A percentile compares a stretch with the other conserved stretches of the same genome.
phyloP scores from a whole-genome alignment of 2,329 filamentous ascomycete genomes.

The Rutstroemia sp. region DNA sequence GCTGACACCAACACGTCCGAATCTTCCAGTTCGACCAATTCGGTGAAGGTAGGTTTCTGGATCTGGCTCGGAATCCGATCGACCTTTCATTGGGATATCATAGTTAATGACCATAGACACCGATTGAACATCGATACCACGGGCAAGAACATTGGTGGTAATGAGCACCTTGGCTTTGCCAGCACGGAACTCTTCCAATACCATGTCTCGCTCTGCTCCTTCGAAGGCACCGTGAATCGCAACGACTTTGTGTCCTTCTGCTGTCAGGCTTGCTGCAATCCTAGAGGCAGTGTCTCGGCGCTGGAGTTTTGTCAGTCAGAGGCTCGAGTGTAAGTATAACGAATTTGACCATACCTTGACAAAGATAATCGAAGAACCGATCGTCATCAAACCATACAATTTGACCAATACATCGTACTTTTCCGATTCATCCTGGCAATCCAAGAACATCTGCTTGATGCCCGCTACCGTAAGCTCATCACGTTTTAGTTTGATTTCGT shows the following conservation, averaged over 20 bases:
- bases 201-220: slow-evolving; percentile 69
- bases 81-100: slow-evolving; percentile 69
- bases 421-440: slow-evolving; percentile 72
- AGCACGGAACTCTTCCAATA: slow-evolving; percentile 79
- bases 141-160: slow-evolving; percentile 91
- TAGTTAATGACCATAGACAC: slow-evolving; percentile 99
- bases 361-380: slow-evolving; percentile 96
- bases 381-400: slow-evolving; percentile 92
- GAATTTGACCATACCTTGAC: slow-evolving; percentile 60
- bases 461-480: slow-evolving; percentile 93
- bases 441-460: slow-evolving; percentile 96
- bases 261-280: slow-evolving; percentile 79
- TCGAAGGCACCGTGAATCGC: slow-evolving; percentile 86
- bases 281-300: slow-evolving; percentile 77
- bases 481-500: slow-evolving; percentile 79
- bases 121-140: slow-evolving; percentile 87
- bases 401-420: slow-evolving; percentile 88
- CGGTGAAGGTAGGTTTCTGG: slow-evolving; percentile 95
- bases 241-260: slow-evolving; percentile 85
- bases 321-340: background rate
- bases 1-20: slow-evolving; percentile 91
- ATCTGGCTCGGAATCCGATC: slow-evolving; percentile 76
- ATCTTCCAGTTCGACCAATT: slow-evolving; percentile 93
- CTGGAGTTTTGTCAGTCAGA: slow-evolving; percentile 35
- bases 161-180: slow-evolving; percentile 93